phyloP scores from a whole-genome alignment of 345 rosid genomes.

The Cardamine resedifolia region DNA sequence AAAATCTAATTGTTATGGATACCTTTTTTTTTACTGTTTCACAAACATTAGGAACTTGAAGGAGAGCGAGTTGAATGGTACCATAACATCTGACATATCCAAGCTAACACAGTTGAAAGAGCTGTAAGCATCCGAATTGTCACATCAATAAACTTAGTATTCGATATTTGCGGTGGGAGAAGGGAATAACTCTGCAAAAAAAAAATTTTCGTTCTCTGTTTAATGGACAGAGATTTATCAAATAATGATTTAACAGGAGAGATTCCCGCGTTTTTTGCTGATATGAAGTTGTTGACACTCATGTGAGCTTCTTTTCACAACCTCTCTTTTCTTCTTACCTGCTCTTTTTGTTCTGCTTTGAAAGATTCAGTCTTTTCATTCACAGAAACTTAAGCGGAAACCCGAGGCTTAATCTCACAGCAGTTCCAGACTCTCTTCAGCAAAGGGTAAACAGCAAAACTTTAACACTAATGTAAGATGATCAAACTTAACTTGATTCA shows the following conservation, averaged over 20 bases:
- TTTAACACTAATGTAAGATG: slow-evolving; percentile 27
- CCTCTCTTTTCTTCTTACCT: neutral
- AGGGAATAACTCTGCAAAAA: neutral
- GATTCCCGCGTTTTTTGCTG: slow-evolving; percentile 49
- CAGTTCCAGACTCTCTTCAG: slow-evolving; percentile 31
- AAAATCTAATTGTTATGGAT: slow-evolving; percentile 12
- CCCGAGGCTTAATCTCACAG: slow-evolving; percentile 20
- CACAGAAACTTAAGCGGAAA: slow-evolving; percentile 37
- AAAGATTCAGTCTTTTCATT: neutral
- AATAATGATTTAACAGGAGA: slow-evolving; percentile 49
- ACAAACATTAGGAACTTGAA: slow-evolving; percentile 38
- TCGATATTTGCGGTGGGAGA: neutral
- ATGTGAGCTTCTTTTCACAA: slow-evolving; percentile 40
- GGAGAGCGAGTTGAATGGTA: slow-evolving; percentile 39
- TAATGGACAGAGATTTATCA: slow-evolving; percentile 57
- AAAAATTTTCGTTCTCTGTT: neutral
- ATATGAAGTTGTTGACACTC: slow-evolving; percentile 42
- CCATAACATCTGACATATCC: slow-evolving; percentile 35
- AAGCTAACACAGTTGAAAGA: slow-evolving; percentile 35
- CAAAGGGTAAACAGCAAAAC: neutral
- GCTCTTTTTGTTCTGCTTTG: neutral
- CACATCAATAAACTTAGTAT: neutral
- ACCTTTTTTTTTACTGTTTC: slow-evolving; percentile 21
- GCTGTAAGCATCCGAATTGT: slow-evolving; percentile 38
- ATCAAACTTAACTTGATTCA: neutral